phyloP scores from a whole-genome alignment of 495 filamentous ascomycete genomes.

The Aspergillus wentii region DNA sequence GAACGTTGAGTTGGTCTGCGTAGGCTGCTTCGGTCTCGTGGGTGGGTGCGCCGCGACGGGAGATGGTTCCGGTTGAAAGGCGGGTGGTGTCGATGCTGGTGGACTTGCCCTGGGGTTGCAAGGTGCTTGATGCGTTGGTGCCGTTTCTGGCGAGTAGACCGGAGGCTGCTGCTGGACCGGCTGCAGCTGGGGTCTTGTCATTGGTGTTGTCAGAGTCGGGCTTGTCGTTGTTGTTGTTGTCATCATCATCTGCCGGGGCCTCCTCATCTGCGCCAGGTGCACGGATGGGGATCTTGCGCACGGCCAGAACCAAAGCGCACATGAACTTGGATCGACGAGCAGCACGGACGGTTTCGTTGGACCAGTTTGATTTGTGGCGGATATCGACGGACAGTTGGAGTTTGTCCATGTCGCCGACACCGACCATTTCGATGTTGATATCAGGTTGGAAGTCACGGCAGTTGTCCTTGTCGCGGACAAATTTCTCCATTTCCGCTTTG shows the following conservation, averaged over 20 bases:
- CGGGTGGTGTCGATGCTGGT: constrained; percentile 31
- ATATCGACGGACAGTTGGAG: constrained; percentile 78
- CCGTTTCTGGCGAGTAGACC: no score
- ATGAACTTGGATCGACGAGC: constrained; percentile 92
- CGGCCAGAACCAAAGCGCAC: constrained; percentile 82
- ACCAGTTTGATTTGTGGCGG: constrained; percentile 93
- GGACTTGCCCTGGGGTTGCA: constrained; percentile 21
- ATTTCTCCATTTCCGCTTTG: constrained; percentile 72
- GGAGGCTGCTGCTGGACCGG: no score
- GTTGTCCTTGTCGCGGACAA: constrained; percentile 84
- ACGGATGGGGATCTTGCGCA: constrained; percentile 84
- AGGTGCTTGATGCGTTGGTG: constrained; percentile 17
- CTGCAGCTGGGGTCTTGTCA: no score
- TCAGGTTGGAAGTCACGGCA: constrained; percentile 86
- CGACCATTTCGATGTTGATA: constrained; percentile 68
- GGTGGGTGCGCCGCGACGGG: no score
- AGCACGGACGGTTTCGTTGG: constrained; percentile 79
- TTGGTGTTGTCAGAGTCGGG: constrained; percentile 1
- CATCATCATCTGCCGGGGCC: constrained; percentile 54
- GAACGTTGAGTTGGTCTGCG: constrained; percentile 38
- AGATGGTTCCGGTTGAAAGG: constrained; percentile 22
- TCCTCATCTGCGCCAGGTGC: constrained; percentile 69
- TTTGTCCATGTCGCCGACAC: constrained; percentile 84
- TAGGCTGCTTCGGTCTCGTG: constrained; percentile 35
- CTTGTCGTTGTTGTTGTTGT: constrained; percentile 42